A percentile compares a stretch with the other conserved stretches of the same genome.
Conservation (phyloP, 257 asterid species). For the Dorcoceras hygrometricum region DNA sequence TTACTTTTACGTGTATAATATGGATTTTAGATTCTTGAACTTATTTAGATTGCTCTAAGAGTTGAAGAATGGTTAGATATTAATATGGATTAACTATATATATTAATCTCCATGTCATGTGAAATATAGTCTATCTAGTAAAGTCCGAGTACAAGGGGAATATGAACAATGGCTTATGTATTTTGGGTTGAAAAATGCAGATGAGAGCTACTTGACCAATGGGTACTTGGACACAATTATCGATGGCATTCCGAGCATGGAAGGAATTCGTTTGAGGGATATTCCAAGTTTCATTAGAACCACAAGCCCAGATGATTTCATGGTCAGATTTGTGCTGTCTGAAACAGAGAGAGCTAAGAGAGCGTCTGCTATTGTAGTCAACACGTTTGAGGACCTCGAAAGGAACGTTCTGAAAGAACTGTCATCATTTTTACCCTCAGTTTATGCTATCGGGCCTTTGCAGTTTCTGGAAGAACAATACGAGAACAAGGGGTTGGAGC, state of each 20-base stretch:
- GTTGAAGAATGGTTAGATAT: too few relatives aligned
- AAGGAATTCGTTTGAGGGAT: slow-evolving; percentile 41
- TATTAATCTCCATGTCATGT: too few relatives aligned
- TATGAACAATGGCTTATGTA: too few relatives aligned
- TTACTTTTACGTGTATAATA: not conserved
- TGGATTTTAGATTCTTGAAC: too few relatives aligned
- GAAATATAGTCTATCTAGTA: too few relatives aligned
- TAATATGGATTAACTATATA: too few relatives aligned
- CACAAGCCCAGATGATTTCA: slow-evolving; percentile 28
- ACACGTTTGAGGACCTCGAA: slow-evolving; percentile 53
- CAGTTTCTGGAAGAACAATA: slow-evolving; percentile 29
- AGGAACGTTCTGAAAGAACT: slow-evolving; percentile 29
- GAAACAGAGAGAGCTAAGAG: slow-evolving; percentile 23
- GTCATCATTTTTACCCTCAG: slow-evolving; percentile 34
- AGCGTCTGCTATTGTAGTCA: slow-evolving; percentile 44
- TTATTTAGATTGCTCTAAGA: too few relatives aligned
- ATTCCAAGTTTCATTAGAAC: slow-evolving; percentile 46
- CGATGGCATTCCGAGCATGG: slow-evolving; percentile 39
- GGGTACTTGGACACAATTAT: slow-evolving; percentile 44
- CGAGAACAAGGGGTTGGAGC: slow-evolving; percentile 13
- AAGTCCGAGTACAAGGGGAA: too few relatives aligned
- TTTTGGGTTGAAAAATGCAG: slow-evolving; percentile 24
- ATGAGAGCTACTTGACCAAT: slow-evolving; percentile 34
- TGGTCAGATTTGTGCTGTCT: slow-evolving; percentile 28
- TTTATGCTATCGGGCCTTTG: slow-evolving; percentile 49